Evolutionary conservation across 164 flowering plant species (phyloP), one percentile per base, ranked within the genome.

Genomic region (Malania oleifera): DNA sequence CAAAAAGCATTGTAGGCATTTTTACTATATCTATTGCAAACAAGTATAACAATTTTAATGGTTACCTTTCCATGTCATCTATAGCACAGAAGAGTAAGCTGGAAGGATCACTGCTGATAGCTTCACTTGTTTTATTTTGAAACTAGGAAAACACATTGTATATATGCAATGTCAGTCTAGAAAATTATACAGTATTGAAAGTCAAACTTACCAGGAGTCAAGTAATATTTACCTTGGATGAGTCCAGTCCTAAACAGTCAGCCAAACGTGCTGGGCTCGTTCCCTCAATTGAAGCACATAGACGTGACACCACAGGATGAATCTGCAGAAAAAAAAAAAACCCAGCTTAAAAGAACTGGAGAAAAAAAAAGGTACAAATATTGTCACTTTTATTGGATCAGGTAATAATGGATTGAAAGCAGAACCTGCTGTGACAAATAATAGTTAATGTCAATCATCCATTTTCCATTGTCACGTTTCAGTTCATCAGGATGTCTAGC

Each of bases 401-500:
- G 14, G 24, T 5, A 47, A 15, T 17, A 51, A 35, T 24, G 46
- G 1, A 24, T 14, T 12, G 14, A 61, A 46, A 54, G 25, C 26
- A 38, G 60, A 27, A 85, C 95, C 95, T 90, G 99, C 64, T 95
- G 99, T 29, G 96, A 79, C 67, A 91, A 77, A 72, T 95, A 95
- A 80, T 95, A 95, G 56, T 88, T 91, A 64, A 87, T 85, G 77
- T 95, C 99, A 68, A 95, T 68, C 66, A 89, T 79, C 97, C 96
- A 95, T 48, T 73, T 80, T 26, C 78, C 91, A 62, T 75, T 79
- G 71, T 77, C 88, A 54, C 52, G 73, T 71, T 79, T 84, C 68
- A 95, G 65, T 70, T 95, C 99, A 72, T 95, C 91, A 51, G 99
- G 99, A 77, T 95, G 99, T 65, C 99, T 83, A 63, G 99, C 97